phyloP scores from a whole-genome alignment of 805 yeast genomes.

The Grigorovia transvaalensis region DNA sequence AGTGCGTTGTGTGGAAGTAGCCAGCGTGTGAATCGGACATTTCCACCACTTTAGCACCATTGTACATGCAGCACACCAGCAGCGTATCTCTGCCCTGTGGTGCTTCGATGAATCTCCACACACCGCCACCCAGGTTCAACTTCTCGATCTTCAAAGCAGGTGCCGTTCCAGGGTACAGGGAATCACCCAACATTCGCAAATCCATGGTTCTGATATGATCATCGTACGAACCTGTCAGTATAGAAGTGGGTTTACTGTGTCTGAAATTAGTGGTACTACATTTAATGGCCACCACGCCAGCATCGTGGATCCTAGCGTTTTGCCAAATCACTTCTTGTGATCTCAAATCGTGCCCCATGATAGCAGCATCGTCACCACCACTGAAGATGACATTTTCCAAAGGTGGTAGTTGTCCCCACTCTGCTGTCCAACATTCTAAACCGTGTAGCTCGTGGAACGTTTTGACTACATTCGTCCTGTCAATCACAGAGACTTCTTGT shows the following conservation, averaged over 20 bases:
- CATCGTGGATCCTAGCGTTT: constrained; percentile 58
- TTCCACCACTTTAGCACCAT: constrained; percentile 69
- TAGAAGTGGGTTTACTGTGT: constrained; percentile 17
- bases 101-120: constrained; percentile 78
- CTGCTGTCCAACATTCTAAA: constrained; percentile 84
- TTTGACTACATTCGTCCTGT: background rate
- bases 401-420: constrained; percentile 48
- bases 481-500: constrained; percentile 1
- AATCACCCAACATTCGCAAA: constrained; percentile 42
- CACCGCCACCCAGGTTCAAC: constrained; percentile 77
- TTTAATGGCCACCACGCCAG: constrained; percentile 83
- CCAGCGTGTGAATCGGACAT: constrained; percentile 30
- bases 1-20: constrained; percentile 12
- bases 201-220: constrained; percentile 65
- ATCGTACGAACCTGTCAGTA: constrained; percentile 83
- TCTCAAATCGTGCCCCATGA: constrained; percentile 65
- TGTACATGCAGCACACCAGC: constrained; percentile 87
- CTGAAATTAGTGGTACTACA: constrained; percentile 26
- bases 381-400: constrained; percentile 53
- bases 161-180: constrained; percentile 37
- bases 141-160: constrained; percentile 37
- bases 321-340: constrained; percentile 25
- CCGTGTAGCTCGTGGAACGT: constrained; percentile 37
- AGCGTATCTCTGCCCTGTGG: constrained; percentile 36
- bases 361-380: constrained; percentile 82